Conservation (phyloP, 2,329 filamentous ascomycete species). For the Aspergillus ochraceoroseus region DNA sequence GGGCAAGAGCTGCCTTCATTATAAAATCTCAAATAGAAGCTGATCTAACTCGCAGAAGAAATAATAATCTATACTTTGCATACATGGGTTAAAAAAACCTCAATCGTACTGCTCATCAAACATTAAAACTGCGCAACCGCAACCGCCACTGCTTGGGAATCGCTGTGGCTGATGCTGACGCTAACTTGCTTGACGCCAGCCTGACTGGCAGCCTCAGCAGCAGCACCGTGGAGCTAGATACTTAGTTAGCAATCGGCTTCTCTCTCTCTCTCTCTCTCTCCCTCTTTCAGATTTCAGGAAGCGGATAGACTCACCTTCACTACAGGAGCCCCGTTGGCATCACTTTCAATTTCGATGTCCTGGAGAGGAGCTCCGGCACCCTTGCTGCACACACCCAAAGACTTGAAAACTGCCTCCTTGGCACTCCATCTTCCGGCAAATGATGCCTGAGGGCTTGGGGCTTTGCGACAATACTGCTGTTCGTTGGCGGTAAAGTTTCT, state of each 20-base stretch:
- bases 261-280: no score
- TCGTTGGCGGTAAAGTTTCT: constrained; percentile 88
- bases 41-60: no score
- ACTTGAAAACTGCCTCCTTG: constrained; percentile 98
- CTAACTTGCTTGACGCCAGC: constrained; percentile 83
- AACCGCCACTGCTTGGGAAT: constrained; percentile 89
- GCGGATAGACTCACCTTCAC: constrained; percentile 65
- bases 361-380: constrained; percentile 85
- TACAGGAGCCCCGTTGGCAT: constrained; percentile 73
- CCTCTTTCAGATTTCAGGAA: constrained; percentile 12
- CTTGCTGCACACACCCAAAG: constrained; percentile 76
- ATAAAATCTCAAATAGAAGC: constrained; percentile 11
- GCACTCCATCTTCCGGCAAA: constrained; percentile 96
- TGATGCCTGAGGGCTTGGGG: constrained; percentile 74
- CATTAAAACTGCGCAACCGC: constrained; percentile 72
- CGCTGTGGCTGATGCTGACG: constrained; percentile 93
- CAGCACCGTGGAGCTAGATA: constrained; percentile 74
- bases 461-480: constrained; percentile 77
- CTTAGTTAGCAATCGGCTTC: constrained; percentile 39
- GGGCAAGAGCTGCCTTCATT: not conserved
- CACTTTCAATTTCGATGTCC: constrained; percentile 87
- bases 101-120: constrained; percentile 8
- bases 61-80: constrained; percentile 14
- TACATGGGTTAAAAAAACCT: constrained; percentile 8
- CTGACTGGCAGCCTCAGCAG: constrained; percentile 74